Evolutionary conservation across 371 early-diverging fungal species (phyloP), one percentile per base, ranked within the genome.

Genomic region (Phascolomyces articulosus): DNA sequence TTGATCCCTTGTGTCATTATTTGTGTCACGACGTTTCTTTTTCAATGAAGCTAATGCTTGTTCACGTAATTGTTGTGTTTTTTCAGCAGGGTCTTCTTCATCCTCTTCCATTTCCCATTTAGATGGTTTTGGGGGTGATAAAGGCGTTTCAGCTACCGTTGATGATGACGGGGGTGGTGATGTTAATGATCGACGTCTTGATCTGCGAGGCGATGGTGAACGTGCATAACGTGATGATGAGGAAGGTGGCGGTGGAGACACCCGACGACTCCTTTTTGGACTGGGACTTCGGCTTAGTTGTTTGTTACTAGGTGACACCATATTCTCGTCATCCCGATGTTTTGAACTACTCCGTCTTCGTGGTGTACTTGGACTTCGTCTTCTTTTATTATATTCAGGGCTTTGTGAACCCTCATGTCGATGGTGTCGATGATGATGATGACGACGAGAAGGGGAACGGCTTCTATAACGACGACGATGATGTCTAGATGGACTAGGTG

Each of bases 321-420:
- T 40, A 18, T 21, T 4, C 6, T 34, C 34, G n/a, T n/a, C n/a
- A n/a, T n/a, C n/a, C n/a, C n/a, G n/a, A 34, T 11, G 34, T 34
- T 34, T 34, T 0, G 34, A 34, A 13, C 40, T 29, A 28, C 29
- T 0, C 4, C 0, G 29, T 40, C 59, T 58, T 53, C 63, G 63
- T 7, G 65, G 65, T 34, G 65, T 65, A 28, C 70, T 63, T 40
- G 58, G 60, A 40, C 73, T 61, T 47, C 73, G 66, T 29, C 68
- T 68, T 69, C 67, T 68, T 57, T 2, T 34, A 34, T 34, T 65
- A 4, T 59, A 48, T 8, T 34, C 41, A 29, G 57, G 51, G n/a
- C 62, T 60, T 16, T 40, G 21, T 9, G 34, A 34, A 9, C 27
- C 21, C 15, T 34, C 54, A 13, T 15, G 59, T n/a, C 62, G 53